These are phyloP conservation scores for Colletotrichum acutatum DNA, from an alignment of 2,329 filamentous ascomycete species.

Conservation along the genomic window DNA sequence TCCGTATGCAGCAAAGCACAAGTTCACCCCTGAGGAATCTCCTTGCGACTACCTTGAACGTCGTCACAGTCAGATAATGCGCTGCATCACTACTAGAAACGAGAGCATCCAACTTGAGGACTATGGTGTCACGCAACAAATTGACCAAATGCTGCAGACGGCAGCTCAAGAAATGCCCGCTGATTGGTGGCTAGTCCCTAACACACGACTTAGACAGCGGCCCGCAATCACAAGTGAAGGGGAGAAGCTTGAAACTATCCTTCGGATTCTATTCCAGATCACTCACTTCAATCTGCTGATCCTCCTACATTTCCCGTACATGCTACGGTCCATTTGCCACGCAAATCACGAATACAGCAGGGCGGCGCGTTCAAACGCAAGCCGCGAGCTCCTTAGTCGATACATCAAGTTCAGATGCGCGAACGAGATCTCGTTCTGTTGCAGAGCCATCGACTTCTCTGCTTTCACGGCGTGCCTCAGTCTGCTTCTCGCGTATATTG, in stretches of 20 bases:
- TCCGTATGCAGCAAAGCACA: conserved; percentile 35
- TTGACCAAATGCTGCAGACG: conserved; percentile 42
- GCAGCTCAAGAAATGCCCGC: conserved; percentile 40
- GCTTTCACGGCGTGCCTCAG: conserved; percentile 50
- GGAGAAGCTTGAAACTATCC: conserved; percentile 38
- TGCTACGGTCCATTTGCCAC: conserved; percentile 37
- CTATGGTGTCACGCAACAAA: conserved; percentile 37
- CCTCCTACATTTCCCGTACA: conserved; percentile 48
- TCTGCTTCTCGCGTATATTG: conserved; percentile 49
- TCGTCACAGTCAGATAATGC: background rate
- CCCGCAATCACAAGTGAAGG: conserved; percentile 1
- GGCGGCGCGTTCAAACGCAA: conserved; percentile 48
- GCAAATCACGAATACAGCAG: conserved; percentile 43
- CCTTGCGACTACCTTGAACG: too few relatives aligned
- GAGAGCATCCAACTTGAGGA: conserved; percentile 37
- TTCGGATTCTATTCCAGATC: conserved; percentile 42
- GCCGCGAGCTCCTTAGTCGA: conserved; percentile 49
- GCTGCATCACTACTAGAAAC: conserved; percentile 46
- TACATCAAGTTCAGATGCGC: conserved; percentile 46
- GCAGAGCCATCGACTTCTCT: conserved; percentile 48
- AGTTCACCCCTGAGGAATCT: background rate
- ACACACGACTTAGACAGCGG: background rate
- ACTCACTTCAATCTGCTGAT: conserved; percentile 46
- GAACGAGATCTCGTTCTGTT: conserved; percentile 42
- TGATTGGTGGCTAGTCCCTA: conserved; percentile 42